A percentile compares a stretch with the other conserved stretches of the same genome.
Conservation (phyloP, 768 basidiomycete species). For the Pleurotus tuoliensis region DNA sequence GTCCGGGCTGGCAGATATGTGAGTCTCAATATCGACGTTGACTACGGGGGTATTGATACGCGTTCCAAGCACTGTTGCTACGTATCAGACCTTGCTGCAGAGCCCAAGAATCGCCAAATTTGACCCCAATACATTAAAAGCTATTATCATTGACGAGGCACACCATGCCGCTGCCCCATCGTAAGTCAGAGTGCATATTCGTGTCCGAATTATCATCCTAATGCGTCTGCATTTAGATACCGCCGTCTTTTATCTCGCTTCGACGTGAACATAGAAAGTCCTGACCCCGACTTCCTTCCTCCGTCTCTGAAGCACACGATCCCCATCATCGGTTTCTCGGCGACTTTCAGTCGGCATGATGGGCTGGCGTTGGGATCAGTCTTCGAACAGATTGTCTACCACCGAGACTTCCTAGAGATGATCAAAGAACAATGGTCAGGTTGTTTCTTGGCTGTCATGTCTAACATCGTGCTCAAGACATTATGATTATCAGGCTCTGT, state of each 20-base stretch:
- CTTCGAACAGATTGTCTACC: constrained; percentile 90
- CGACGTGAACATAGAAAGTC: constrained; percentile 56
- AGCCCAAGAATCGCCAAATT: constrained; percentile 70
- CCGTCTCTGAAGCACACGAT: constrained; percentile 44
- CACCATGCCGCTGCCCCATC: constrained; percentile 94
- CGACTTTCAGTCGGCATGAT: constrained; percentile 92
- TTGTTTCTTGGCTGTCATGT: not conserved
- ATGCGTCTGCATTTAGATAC: constrained; percentile 42
- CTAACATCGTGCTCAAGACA: not conserved
- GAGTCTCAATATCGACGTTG: constrained; percentile 20
- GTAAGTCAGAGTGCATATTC: constrained; percentile 36
- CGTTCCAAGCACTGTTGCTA: constrained; percentile 59
- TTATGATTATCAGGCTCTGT: constrained; percentile 57
- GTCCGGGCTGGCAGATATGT: constrained; percentile 84
- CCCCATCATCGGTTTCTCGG: constrained; percentile 91
- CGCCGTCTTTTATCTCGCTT: constrained; percentile 83
- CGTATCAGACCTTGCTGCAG: constrained; percentile 80
- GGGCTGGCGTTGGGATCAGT: constrained; percentile 84
- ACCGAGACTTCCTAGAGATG: constrained; percentile 88
- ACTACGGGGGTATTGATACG: no score
- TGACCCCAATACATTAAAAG: constrained; percentile 59
- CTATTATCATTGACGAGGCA: constrained; percentile 87
- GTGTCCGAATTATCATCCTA: not conserved
- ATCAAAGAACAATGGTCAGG: constrained; percentile 84
- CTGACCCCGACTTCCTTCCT: constrained; percentile 38